phyloP scores from a whole-genome alignment of 768 basidiomycete genomes.

The Pleurotus ostreatus region DNA sequence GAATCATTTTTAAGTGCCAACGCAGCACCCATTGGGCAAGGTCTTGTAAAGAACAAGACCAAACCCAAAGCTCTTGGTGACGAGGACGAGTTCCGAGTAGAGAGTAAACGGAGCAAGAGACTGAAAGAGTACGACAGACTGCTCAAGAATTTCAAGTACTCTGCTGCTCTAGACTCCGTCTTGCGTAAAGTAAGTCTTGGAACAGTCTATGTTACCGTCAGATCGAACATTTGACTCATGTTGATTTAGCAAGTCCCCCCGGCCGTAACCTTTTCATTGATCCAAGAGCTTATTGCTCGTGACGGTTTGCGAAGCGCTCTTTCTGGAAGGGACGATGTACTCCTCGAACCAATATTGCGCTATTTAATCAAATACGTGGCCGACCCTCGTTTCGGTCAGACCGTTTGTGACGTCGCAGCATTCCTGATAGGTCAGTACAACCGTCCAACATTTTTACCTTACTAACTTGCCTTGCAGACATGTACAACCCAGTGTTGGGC shows the following conservation, averaged over 20 bases:
- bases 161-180: conserved; percentile 90
- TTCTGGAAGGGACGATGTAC: conserved; percentile 87
- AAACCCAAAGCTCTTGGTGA: conserved; percentile 53
- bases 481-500: conserved; percentile 89
- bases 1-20: conserved; percentile 62
- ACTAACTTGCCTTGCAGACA: conserved; percentile 47
- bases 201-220: too few species aligned
- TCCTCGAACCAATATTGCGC: conserved; percentile 87
- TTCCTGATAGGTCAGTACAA: conserved; percentile 74
- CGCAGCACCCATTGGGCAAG: conserved; percentile 53
- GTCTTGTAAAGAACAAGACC: conserved; percentile 43
- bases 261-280: conserved; percentile 80
- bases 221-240: not conserved
- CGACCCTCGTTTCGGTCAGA: conserved; percentile 90
- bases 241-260: conserved; percentile 70
- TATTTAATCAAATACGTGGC: conserved; percentile 80
- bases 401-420: conserved; percentile 76
- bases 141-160: conserved; percentile 91
- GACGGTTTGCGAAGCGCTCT: conserved; percentile 87
- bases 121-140: conserved; percentile 86
- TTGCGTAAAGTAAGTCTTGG: conserved; percentile 62
- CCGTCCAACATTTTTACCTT: conserved; percentile 1
- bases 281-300: conserved; percentile 89
- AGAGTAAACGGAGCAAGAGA: conserved; percentile 63
- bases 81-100: conserved; percentile 73